Conservation (phyloP, 139 green algal species). For the Chlorella vulgaris region DNA sequence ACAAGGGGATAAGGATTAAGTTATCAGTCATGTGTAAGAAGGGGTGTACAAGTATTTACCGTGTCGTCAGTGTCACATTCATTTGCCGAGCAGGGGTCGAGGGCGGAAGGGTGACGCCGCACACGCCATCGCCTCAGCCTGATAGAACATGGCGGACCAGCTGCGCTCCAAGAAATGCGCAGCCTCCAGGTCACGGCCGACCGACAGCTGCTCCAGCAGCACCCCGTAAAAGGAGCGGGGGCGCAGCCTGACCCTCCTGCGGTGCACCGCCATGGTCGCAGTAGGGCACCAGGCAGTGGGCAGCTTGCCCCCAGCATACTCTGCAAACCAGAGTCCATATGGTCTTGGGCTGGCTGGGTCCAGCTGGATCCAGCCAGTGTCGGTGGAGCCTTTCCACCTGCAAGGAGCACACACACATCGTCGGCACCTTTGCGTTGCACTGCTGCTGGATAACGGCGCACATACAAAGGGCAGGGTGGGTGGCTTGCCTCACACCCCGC, state of each 20-base stretch:
- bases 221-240: background rate
- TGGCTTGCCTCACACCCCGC: background rate
- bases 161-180: slow-evolving; percentile 4
- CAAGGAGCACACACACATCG: too few species aligned
- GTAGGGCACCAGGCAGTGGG: background rate
- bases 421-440: too few species aligned
- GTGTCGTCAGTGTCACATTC: too few species aligned
- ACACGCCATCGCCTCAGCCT: background rate
- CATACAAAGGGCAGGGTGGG: background rate
- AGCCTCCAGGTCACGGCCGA: background rate
- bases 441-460: too few species aligned
- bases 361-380: background rate
- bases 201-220: background rate
- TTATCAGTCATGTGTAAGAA: too few species aligned
- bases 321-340: background rate
- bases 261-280: background rate
- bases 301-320: background rate
- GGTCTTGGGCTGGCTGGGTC: background rate
- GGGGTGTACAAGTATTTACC: too few species aligned
- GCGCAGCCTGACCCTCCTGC: background rate
- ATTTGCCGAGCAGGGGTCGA: too few species aligned
- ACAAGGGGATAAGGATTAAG: too few species aligned
- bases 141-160: background rate
- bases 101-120: too few species aligned
- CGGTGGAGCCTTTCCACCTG: slow-evolving; percentile 9